Evolutionary conservation across 2,329 filamentous ascomycete species (phyloP), one percentile per base, ranked within the genome.

Genomic region (Claviceps sp.): DNA sequence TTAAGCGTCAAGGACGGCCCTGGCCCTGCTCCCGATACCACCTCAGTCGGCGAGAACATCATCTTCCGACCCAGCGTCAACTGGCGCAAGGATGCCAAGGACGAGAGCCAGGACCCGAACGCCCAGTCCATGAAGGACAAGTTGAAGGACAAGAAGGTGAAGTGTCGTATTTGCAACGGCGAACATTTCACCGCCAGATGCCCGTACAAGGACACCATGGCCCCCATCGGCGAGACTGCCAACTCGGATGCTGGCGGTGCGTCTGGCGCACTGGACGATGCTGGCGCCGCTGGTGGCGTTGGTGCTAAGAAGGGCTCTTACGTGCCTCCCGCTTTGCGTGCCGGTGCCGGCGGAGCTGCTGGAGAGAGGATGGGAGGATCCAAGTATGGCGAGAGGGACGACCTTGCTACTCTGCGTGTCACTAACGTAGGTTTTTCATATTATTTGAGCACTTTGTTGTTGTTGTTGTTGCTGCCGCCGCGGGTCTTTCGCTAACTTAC

Each of bases 191-290:
- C 93, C 43, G 91, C 91, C 60, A 85, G 93, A 70, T 98, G 93
- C 82, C 93, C 93, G 39, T 98, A 95, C 84, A 98, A 97, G 78
- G 93, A 97, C 69, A 98, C 91, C 62, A 96, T 98, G 89, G 89
- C 91, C 39, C 93, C 87, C 40, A 81, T 90, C 56, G 82, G 83
- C 59, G 81, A 82, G 68, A 74, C 71, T 52, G 68, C 66, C 47
- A 65, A 66, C 37, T 76, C 70, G 56, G 81, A 84, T 57, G 42
- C 49, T 14, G 49, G 49, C 22, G 71, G 73, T 30, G 78, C 75
- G 38, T 76, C 75, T 48, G 77, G 75, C 52, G 70, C 76, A 70
- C 71, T 69, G 59, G 75, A 80, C 61, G 75, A 78, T 50, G 58
- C 64, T 16, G 56, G 60, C 2, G 38, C 51, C 0, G 69, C 70